Conservation (phyloP, 1,284 basidiomycete genomes). For the Ceratobasidium sp. region DNA sequence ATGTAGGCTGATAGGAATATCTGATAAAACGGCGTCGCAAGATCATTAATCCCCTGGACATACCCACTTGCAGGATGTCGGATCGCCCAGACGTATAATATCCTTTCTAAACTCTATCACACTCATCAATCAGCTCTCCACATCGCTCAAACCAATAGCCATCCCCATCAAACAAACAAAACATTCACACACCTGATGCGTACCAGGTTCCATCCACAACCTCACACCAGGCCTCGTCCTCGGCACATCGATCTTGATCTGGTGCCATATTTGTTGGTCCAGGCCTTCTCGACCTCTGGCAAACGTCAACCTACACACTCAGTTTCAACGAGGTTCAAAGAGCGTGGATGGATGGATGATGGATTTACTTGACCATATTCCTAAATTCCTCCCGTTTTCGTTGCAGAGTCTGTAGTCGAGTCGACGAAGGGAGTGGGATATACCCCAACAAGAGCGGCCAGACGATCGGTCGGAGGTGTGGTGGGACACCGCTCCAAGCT, state of each 20-base stretch:
- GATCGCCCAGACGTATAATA: slow-evolving; percentile 97
- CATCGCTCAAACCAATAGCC: too few relatives aligned
- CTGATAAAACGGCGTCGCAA: slow-evolving; percentile 95
- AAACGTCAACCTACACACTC: slow-evolving; percentile 75
- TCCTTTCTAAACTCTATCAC: slow-evolving; percentile 85
- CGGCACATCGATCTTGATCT: slow-evolving; percentile 97
- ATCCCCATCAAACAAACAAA: too few relatives aligned
- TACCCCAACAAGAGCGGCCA: slow-evolving; percentile 98
- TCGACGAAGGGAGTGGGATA: slow-evolving; percentile 85
- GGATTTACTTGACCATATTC: slow-evolving; percentile 76
- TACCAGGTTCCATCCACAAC: slow-evolving; percentile 88
- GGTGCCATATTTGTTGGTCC: slow-evolving; percentile 97
- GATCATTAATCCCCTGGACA: slow-evolving; percentile 97
- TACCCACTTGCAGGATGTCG: slow-evolving; percentile 96
- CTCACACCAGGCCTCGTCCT: slow-evolving; percentile 91
- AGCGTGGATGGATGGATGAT: background rate
- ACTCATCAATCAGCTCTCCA: slow-evolving; percentile 18
- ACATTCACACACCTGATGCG: slow-evolving; percentile 93
- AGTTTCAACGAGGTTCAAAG: background rate
- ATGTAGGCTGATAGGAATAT: slow-evolving; percentile 93
- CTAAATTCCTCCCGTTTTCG: slow-evolving; percentile 94
- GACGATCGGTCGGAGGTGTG: slow-evolving; percentile 87
- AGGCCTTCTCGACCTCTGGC: slow-evolving; percentile 83
- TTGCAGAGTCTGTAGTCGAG: slow-evolving; percentile 80
- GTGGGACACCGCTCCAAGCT: slow-evolving; percentile 96